phyloP scores from a whole-genome alignment of 202 grass and related monocot genomes.

The Setaria viridis region DNA sequence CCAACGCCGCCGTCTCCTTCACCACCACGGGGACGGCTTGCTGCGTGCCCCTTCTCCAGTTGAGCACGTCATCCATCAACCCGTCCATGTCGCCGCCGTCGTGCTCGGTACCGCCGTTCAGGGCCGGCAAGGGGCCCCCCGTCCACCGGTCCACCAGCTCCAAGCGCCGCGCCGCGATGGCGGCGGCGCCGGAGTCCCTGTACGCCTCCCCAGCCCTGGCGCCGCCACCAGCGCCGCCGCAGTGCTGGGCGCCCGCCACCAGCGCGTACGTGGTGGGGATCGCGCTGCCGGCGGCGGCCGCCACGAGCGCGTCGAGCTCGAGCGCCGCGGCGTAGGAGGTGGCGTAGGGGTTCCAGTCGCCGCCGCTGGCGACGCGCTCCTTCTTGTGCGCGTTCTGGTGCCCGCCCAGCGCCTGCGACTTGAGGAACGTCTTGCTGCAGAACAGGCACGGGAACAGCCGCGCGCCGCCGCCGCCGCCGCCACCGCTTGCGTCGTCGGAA shows the following conservation, averaged over 20 bases:
- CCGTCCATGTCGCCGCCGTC: background rate
- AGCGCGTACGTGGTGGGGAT: background rate
- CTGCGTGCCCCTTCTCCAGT: background rate
- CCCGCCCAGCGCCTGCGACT: conserved; percentile 53
- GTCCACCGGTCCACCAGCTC: background rate
- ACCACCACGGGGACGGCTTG: background rate
- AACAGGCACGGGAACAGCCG: conserved; percentile 25
- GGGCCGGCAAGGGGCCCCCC: background rate
- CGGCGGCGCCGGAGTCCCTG: background rate
- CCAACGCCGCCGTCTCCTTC: background rate
- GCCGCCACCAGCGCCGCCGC: background rate
- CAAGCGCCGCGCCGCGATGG: background rate
- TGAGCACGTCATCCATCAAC: background rate
- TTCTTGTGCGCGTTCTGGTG: conserved; percentile 75
- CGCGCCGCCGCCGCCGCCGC: background rate
- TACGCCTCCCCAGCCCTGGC: background rate
- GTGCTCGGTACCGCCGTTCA: background rate
- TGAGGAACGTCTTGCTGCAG: conserved; percentile 35
- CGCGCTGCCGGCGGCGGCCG: background rate
- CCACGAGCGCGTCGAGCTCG: background rate
- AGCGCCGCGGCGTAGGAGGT: background rate
- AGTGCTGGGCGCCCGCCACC: background rate
- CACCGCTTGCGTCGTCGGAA: background rate
- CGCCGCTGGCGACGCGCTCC: conserved; percentile 37
- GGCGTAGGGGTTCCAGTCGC: conserved; percentile 27